These are phyloP conservation scores for Dichotomopilus funicola DNA, from an alignment of 2,329 filamentous ascomycete species.

Conservation along the genomic window DNA sequence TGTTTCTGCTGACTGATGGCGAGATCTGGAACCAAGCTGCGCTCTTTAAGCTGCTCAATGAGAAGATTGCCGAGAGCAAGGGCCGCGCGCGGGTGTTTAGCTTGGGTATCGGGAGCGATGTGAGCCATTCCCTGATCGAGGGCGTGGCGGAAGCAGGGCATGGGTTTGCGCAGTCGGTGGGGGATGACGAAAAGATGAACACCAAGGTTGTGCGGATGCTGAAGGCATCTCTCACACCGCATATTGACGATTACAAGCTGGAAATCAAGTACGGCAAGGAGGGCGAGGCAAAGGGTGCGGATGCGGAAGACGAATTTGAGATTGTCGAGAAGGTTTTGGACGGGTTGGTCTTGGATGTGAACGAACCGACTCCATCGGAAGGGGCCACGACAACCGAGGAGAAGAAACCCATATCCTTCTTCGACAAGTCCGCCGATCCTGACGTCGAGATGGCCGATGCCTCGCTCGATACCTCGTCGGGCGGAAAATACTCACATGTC, in stretches of 20 bases:
- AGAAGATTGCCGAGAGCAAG: constrained; percentile 33
- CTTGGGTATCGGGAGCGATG: constrained; percentile 46
- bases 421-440: constrained; percentile 41
- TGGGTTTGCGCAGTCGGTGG: constrained; percentile 57
- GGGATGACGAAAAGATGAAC: constrained; percentile 58
- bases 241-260: constrained; percentile 57
- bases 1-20: constrained; percentile 52
- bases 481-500: constrained; percentile 42
- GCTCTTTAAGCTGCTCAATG: constrained; percentile 41
- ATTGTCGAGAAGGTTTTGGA: constrained; percentile 53
- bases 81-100: constrained; percentile 46
- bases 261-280: constrained; percentile 51
- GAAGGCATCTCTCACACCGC: constrained; percentile 61
- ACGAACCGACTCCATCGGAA: constrained; percentile 8
- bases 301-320: constrained; percentile 50
- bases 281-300: neutral
- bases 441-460: constrained; percentile 32
- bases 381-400: neutral
- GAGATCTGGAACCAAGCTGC: constrained; percentile 42
- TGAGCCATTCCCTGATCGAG: constrained; percentile 48
- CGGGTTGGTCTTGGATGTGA: constrained; percentile 35
- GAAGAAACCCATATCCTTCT: constrained; percentile 51
- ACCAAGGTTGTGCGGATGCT: constrained; percentile 67
- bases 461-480: constrained; percentile 16
- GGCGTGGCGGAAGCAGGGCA: constrained; percentile 48